Conservation (phyloP, 768 basidiomycete genomes). For the Boletus coccyginus region DNA sequence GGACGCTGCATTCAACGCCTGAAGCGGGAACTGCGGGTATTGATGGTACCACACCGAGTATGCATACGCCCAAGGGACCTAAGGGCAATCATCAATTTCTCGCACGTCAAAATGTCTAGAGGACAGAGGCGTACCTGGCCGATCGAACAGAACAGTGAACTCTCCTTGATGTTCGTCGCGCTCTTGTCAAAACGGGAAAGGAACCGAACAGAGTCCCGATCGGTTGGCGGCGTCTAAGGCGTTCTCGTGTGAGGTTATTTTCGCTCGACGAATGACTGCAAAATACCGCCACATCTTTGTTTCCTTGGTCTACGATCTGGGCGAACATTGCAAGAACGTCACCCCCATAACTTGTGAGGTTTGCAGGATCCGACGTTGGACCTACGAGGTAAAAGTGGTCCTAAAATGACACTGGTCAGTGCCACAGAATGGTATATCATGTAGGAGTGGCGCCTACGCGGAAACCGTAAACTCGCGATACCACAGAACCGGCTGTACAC, state of each 20-base stretch:
- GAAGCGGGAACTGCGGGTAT: slow-evolving; percentile 49
- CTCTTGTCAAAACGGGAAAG: slow-evolving; percentile 57
- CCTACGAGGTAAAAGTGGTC: slow-evolving; percentile 55
- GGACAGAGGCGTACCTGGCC: slow-evolving; percentile 37
- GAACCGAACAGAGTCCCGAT: slow-evolving; percentile 43
- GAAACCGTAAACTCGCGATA: slow-evolving; percentile 42
- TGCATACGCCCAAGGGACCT: slow-evolving; percentile 54
- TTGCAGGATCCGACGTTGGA: slow-evolving; percentile 45
- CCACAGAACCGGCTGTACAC: slow-evolving; percentile 30
- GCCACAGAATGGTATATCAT: neutral
- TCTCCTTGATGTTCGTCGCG: slow-evolving; percentile 59
- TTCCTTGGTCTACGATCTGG: slow-evolving; percentile 45
- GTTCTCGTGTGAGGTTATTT: neutral
- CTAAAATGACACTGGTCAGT: slow-evolving; percentile 19
- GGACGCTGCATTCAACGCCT: slow-evolving; percentile 48
- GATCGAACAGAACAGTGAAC: slow-evolving; percentile 44
- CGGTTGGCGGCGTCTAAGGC: slow-evolving; percentile 27
- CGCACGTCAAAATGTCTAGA: neutral
- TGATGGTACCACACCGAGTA: slow-evolving; percentile 61
- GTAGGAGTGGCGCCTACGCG: slow-evolving; percentile 31
- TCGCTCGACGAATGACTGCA: neutral
- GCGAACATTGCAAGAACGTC: slow-evolving; percentile 43
- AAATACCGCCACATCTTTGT: slow-evolving; percentile 40
- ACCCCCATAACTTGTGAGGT: slow-evolving; percentile 30
- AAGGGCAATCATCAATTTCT: neutral